A percentile compares a stretch with the other conserved stretches of the same genome.
Conservation (phyloP, 1,284 basidiomycete species). For the Vanrija sp. region DNA sequence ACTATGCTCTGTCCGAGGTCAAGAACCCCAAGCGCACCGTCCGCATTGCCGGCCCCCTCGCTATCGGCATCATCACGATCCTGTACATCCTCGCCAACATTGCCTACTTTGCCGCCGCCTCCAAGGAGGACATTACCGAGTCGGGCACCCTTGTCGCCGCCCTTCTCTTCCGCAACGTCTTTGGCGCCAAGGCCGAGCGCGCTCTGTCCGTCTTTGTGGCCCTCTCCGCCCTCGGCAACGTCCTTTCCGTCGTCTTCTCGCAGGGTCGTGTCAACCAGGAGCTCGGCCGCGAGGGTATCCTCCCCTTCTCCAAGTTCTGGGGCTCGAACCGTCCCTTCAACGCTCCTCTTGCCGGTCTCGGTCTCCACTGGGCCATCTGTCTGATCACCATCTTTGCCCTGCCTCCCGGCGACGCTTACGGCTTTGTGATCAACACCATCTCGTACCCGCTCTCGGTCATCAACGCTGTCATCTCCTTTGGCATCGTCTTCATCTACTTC, state of each 20-base stretch:
- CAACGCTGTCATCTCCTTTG: conserved; percentile 14
- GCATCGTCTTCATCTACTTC: conserved; percentile 16
- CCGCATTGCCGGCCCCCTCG: conserved; percentile 29
- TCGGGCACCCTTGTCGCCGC: conserved; percentile 42
- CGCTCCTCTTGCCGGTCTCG: conserved; percentile 23
- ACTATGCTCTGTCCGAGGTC: conserved; percentile 45
- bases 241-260: conserved; percentile 49
- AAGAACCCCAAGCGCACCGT: conserved; percentile 38
- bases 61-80: conserved; percentile 29
- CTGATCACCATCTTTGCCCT: conserved; percentile 57
- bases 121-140: conserved; percentile 36
- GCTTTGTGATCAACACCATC: conserved; percentile 44
- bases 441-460: conserved; percentile 18
- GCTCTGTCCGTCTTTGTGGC: conserved; percentile 39
- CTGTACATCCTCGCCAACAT: conserved; percentile 39
- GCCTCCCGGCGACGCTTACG: conserved; percentile 58
- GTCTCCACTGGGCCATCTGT: conserved; percentile 51
- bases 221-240: conserved; percentile 44
- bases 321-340: conserved; percentile 37
- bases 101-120: conserved; percentile 50
- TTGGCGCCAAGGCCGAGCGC: conserved; percentile 5
- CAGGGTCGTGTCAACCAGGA: conserved; percentile 45
- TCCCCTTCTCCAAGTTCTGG: conserved; percentile 44
- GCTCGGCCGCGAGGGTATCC: conserved; percentile 42
- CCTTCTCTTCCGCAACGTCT: conserved; percentile 13